Base-by-base conservation (phyloP, 306 rosid species). In the Alnus rubra region DNA sequence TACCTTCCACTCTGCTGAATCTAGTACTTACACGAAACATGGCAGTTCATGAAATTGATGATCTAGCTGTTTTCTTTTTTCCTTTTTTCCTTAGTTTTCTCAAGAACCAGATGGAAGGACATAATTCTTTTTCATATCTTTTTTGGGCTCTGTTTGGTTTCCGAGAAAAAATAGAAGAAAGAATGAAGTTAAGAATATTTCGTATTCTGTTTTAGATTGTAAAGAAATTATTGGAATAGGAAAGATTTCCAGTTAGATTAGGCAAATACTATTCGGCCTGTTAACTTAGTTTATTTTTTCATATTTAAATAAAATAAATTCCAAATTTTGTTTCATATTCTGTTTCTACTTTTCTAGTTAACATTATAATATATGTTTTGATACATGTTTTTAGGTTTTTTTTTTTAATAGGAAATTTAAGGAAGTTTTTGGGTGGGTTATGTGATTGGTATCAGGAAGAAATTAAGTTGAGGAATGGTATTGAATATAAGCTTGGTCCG, bases 141-240 rank as follows among this genome's bases (percentile, higher is more conserved):
- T 3, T 7, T 65, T 28, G 35, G 67, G 14, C 12, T 44, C 4
- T 28, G 80, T 50, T 81, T 72, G 71, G 42, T 62, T 68, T 64
- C 73, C 16, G 72, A 28, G 80, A 42, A 9, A 39, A 14, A 30
- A 35, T n/a, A 37, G 74, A 23, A 44, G 60, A 0, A n/a, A 47
- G 9, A 44, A 35, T 14, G 13, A 35, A 2, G 37, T 12, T 19
- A 3, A 4, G 18, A 67, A 35, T n/a, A 2, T 31, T 13, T 11
- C 18, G 19, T 63, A 33, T 33, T 35, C 44, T 12, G 19, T 63
- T 63, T 63, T 63, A 33, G 69, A 14, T 28, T 63, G 30, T 63
- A 35, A 23, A 7, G n/a, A 11, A 64, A 64, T 64, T 35, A 5
- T 35, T 64, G 70, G 47, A 64, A 65, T 35, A 65, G 10, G 23